These are phyloP conservation scores for Orobanche coerulescens DNA, from an alignment of 257 asterid species.

Conservation along the genomic window DNA sequence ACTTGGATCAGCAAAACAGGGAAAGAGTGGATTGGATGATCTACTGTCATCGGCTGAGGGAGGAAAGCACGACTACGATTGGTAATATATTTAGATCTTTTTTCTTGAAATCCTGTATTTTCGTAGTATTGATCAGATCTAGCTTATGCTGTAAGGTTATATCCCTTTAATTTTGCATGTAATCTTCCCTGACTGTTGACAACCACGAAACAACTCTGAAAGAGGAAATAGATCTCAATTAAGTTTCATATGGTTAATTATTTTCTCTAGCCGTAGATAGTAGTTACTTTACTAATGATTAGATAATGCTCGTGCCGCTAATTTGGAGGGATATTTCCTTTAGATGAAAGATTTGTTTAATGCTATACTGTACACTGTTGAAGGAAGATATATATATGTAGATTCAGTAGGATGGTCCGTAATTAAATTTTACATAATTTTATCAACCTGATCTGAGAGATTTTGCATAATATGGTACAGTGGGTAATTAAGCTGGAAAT, in stretches of 20 bases:
- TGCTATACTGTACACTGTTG: not conserved
- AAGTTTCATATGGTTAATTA: not conserved
- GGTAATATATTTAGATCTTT: slow-evolving; percentile 27
- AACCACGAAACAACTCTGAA: not conserved
- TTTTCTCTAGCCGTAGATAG: not conserved
- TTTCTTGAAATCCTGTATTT: slow-evolving; percentile 1
- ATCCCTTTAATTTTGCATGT: slow-evolving; percentile 9
- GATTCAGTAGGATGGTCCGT: slow-evolving; percentile 8
- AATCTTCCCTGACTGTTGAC: not conserved
- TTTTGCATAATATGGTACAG: not conserved
- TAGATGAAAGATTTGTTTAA: not conserved
- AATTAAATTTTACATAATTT: not conserved
- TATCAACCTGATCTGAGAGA: not conserved
- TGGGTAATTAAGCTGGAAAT: not conserved
- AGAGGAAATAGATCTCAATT: not conserved
- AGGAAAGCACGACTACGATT: slow-evolving; percentile 59
- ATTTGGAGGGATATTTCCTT: not conserved
- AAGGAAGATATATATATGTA: not conserved
- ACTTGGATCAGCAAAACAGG: slow-evolving; percentile 41
- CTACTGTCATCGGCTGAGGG: slow-evolving; percentile 40
- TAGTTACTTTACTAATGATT: not conserved
- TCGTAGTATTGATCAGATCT: slow-evolving; percentile 26
- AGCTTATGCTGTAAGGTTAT: slow-evolving; percentile 11
- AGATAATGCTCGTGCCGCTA: slow-evolving; percentile 4
- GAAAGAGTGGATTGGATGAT: slow-evolving; percentile 44